phyloP scores from a whole-genome alignment of 352 stramenopile genomes.

The Salisapilia sapeloensis region DNA sequence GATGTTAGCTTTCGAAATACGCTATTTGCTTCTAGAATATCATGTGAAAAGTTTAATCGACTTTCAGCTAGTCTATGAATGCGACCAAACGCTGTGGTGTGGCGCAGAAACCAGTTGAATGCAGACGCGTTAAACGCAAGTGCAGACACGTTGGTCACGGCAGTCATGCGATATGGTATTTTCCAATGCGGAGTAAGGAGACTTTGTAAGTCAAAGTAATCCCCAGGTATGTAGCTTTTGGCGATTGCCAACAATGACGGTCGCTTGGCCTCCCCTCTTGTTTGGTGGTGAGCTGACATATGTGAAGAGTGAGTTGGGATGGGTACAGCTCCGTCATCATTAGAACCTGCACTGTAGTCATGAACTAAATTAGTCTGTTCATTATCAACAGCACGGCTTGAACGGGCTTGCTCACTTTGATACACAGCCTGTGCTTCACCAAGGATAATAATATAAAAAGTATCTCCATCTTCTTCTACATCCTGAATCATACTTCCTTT shows the following conservation, averaged over 20 bases:
- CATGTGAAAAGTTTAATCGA: slow-evolving; percentile 63
- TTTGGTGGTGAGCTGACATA: slow-evolving; percentile 7
- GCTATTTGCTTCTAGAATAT: slow-evolving; percentile 63
- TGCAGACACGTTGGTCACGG: slow-evolving; percentile 43
- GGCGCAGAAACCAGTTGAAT: slow-evolving; percentile 76
- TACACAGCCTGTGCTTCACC: slow-evolving; percentile 46
- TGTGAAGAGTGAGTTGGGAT: slow-evolving; percentile 7
- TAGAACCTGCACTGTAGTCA: background rate
- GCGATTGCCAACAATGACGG: slow-evolving; percentile 39
- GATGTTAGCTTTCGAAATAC: slow-evolving; percentile 66
- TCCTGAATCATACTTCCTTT: slow-evolving; percentile 37
- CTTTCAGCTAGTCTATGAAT: slow-evolving; percentile 61
- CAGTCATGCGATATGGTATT: slow-evolving; percentile 46
- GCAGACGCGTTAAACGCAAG: slow-evolving; percentile 67
- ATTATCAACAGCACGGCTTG: slow-evolving; percentile 2
- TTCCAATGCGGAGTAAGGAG: slow-evolving; percentile 50
- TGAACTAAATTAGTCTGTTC: slow-evolving; percentile 1
- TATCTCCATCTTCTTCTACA: slow-evolving; percentile 26
- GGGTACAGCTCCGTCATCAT: background rate
- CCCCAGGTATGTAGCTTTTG: slow-evolving; percentile 69
- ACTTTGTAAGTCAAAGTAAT: slow-evolving; percentile 82
- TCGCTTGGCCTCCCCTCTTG: slow-evolving; percentile 18
- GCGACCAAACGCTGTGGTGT: slow-evolving; percentile 42
- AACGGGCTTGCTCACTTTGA: slow-evolving; percentile 9
- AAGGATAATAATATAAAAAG: slow-evolving; percentile 71